Evolutionary conservation across 2,329 filamentous ascomycete genomes (phyloP).

Genomic region (Fonsecaea pugnacius): DNA sequence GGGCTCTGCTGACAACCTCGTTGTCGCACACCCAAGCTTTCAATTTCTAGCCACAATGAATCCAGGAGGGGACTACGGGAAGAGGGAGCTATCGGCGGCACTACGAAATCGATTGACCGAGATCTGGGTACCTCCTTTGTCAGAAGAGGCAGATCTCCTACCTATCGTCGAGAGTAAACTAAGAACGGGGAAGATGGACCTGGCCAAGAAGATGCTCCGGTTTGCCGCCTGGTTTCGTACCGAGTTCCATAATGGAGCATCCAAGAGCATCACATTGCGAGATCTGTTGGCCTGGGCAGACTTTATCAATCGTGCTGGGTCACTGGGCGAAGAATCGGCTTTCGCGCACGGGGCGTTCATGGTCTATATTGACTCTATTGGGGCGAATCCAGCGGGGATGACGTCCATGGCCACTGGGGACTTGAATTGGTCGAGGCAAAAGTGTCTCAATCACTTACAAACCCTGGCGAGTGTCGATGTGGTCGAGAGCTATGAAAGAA

Average conservation of each 20-base stretch:
- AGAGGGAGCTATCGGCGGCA: constrained; percentile 93
- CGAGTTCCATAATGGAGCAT: constrained; percentile 73
- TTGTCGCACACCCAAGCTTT: constrained; percentile 77
- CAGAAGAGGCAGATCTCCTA: constrained; percentile 80
- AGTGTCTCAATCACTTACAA: constrained; percentile 74
- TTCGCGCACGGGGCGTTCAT: constrained; percentile 87
- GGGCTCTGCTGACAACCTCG: constrained; percentile 78
- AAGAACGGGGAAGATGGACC: constrained; percentile 55
- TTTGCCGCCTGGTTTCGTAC: constrained; percentile 94
- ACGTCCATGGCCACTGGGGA: constrained; percentile 72
- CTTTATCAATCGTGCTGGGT: constrained; percentile 75
- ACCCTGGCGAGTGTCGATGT: constrained; percentile 69
- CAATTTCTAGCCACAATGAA: constrained; percentile 99
- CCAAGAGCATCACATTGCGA: constrained; percentile 83
- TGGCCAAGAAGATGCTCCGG: constrained; percentile 73
- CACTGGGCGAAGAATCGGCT: constrained; percentile 54
- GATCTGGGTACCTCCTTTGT: constrained; percentile 93
- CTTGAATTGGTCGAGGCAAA: constrained; percentile 70
- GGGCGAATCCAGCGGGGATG: constrained; percentile 89
- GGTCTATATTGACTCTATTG: constrained; percentile 93
- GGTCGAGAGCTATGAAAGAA: constrained; percentile 65
- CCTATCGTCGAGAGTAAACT: constrained; percentile 85
- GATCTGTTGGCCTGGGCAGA: constrained; percentile 92
- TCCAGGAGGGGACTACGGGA: constrained; percentile 96
- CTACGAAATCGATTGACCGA: constrained; percentile 96